Conservation (phyloP, 805 yeast genomes). For the Cyberlindnera petersonii region DNA sequence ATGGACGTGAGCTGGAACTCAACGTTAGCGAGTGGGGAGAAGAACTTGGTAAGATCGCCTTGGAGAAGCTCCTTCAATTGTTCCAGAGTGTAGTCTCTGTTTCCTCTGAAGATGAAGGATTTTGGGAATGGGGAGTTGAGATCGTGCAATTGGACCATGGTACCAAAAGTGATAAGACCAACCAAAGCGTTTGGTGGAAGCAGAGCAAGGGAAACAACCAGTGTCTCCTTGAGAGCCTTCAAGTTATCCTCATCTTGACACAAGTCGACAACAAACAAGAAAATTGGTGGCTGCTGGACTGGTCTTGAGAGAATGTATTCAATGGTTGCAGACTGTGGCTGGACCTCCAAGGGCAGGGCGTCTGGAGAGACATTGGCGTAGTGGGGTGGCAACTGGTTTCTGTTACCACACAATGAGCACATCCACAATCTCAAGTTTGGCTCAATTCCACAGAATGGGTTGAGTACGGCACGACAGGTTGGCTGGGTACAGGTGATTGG, state of each 20-base stretch:
- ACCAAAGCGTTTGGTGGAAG: conserved; percentile 88
- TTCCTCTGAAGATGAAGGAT: conserved; percentile 83
- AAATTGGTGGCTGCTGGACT: conserved; percentile 79
- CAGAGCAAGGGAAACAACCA: conserved; percentile 67
- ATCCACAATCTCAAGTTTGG: conserved; percentile 73
- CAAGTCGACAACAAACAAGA: conserved; percentile 79
- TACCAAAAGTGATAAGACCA: conserved; percentile 85
- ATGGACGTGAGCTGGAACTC: conserved; percentile 80
- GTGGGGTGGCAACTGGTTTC: conserved; percentile 80
- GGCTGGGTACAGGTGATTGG: conserved; percentile 75
- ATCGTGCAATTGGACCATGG: conserved; percentile 88
- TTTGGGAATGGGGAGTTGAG: conserved; percentile 64
- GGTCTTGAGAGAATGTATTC: conserved; percentile 84
- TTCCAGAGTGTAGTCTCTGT: conserved; percentile 65
- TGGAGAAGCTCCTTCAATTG: conserved; percentile 56
- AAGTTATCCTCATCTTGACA: conserved; percentile 89
- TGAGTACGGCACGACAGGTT: conserved; percentile 79
- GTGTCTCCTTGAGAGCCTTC: conserved; percentile 75
- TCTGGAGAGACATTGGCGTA: conserved; percentile 74
- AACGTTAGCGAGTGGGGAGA: conserved; percentile 69
- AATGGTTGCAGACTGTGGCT: conserved; percentile 64
- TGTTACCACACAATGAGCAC: conserved; percentile 75
- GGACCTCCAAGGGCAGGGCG: conserved; percentile 77
- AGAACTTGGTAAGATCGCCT: conserved; percentile 51
- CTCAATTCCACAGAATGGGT: conserved; percentile 83